Evolutionary conservation across 768 basidiomycete genomes (phyloP).

Genomic region (Boletales sp.): DNA sequence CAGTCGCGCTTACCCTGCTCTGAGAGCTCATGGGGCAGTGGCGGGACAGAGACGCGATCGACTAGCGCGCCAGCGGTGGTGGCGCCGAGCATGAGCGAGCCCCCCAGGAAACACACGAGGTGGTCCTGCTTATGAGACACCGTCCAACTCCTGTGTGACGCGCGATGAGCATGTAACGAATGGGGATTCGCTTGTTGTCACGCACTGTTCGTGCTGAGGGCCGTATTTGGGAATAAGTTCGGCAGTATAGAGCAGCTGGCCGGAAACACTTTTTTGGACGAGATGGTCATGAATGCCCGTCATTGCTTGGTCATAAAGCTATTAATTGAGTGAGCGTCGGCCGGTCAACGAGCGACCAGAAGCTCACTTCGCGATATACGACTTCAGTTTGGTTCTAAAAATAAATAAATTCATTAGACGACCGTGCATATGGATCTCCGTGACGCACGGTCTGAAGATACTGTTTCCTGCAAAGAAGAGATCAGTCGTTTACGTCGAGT

Average conservation of each 20-base stretch:
- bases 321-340: slow-evolving; percentile 7
- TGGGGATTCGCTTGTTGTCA: neutral
- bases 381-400: slow-evolving; percentile 65
- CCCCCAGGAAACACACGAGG: slow-evolving; percentile 92
- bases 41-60: slow-evolving; percentile 62
- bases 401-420: slow-evolving; percentile 5
- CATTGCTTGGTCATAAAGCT: slow-evolving; percentile 94
- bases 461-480: slow-evolving; percentile 22
- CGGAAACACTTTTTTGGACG: slow-evolving; percentile 56
- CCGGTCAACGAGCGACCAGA: neutral
- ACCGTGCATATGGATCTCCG: neutral
- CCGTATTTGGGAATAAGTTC: slow-evolving; percentile 67
- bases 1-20: slow-evolving; percentile 70
- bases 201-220: slow-evolving; percentile 32
- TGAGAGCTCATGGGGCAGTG: slow-evolving; percentile 58
- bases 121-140: slow-evolving; percentile 90
- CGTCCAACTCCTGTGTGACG: slow-evolving; percentile 57
- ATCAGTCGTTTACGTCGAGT: slow-evolving; percentile 1
- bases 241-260: slow-evolving; percentile 70
- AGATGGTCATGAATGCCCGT: slow-evolving; percentile 73
- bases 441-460: slow-evolving; percentile 30
- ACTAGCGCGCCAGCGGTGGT: slow-evolving; percentile 58
- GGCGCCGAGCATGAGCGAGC: slow-evolving; percentile 87
- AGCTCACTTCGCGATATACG: slow-evolving; percentile 69
- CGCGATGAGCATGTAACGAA: slow-evolving; percentile 1